Base-by-base conservation (phyloP, 2,329 filamentous ascomycete species). In the Nakataea oryzae region DNA sequence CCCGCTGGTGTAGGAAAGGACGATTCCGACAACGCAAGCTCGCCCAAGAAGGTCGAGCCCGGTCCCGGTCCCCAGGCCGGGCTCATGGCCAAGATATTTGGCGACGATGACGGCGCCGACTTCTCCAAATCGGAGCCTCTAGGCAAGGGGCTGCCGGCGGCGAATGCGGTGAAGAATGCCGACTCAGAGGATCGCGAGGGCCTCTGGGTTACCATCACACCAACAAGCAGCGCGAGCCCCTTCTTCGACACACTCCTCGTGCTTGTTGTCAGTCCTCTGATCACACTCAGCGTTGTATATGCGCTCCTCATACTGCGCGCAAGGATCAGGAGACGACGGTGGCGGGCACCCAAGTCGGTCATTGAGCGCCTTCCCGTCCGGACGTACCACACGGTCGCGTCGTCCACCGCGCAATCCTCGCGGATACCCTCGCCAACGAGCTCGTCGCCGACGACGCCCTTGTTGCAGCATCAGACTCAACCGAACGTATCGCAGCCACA, bases 211-310 rank as follows among this genome's bases (percentile, higher is more conserved):
- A 96, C 95, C 9, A 85, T 99, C 62, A 95, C 91, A 0, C 95
- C 93, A 1, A 93, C 92, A 0, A 93, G 86, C 74, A 93, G 91
- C 65, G 89, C 89, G 6, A 96, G 89, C 68, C 93, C 95, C 0
- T 96, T 99, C 77, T 93, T 97, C 68, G 95, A 99, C 72, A 97
- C 93, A 0, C 82, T 99, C 3, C 80, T 97, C n/a, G 92, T 99
- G 11, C 80, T 99, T n/a, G 92, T 99, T 34, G 87, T 97, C 61
- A 97, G 93, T 70, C 95, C 95, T 9, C 76, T 99, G 17, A 87
- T 97, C 61, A 97, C 95, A 0, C 76, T 99, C 69, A 96, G 91
- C 3, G 87, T 97, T 6, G 93, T 99, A 2, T 97, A 97, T 71
- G 89, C 91, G 14, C 81, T 97, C 13, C 81, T 97, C 6, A 83